Evolutionary conservation across 768 basidiomycete species (phyloP).

Genomic region (Termitomyces sp.): DNA sequence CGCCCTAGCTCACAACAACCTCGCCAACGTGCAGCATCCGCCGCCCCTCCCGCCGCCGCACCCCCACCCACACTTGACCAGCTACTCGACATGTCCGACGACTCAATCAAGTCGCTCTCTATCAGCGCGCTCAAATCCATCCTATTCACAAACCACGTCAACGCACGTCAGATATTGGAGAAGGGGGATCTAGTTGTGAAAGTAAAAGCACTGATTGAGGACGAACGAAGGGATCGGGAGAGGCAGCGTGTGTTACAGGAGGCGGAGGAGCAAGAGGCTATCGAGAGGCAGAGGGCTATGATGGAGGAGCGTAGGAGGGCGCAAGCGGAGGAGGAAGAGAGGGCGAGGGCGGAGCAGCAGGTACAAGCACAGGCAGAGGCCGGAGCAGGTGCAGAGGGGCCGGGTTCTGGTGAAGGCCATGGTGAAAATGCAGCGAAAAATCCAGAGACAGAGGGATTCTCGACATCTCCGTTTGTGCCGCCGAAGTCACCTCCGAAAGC

Average conservation of each 20-base stretch:
- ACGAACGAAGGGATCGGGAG: constrained; percentile 55
- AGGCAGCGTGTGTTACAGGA: constrained; percentile 43
- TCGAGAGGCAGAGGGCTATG: constrained; percentile 28
- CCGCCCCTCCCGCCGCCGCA: constrained; percentile 28
- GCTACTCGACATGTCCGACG: constrained; percentile 58
- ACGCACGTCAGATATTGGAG: constrained; percentile 76
- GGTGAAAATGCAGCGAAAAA: constrained; percentile 6
- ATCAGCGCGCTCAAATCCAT: constrained; percentile 75
- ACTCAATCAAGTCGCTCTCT: constrained; percentile 56
- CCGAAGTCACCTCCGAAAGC: constrained; percentile 26
- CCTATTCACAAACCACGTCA: constrained; percentile 79
- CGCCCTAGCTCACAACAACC: constrained; percentile 20
- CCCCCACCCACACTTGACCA: constrained; percentile 64
- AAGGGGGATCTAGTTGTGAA: constrained; percentile 80
- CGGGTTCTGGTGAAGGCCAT: background rate
- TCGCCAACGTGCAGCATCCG: constrained; percentile 41
- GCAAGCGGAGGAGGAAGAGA: constrained; percentile 27
- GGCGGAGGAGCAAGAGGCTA: constrained; percentile 38
- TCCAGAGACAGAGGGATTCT: constrained; percentile 4
- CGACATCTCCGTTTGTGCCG: constrained; percentile 20
- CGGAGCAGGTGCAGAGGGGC: constrained; percentile 2
- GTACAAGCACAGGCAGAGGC: constrained; percentile 9
- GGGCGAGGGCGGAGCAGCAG: constrained; percentile 15
- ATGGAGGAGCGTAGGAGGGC: constrained; percentile 18
- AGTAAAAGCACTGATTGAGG: constrained; percentile 60